Conservation (phyloP, 805 yeast genomes). For the Starmera pachycereana region DNA sequence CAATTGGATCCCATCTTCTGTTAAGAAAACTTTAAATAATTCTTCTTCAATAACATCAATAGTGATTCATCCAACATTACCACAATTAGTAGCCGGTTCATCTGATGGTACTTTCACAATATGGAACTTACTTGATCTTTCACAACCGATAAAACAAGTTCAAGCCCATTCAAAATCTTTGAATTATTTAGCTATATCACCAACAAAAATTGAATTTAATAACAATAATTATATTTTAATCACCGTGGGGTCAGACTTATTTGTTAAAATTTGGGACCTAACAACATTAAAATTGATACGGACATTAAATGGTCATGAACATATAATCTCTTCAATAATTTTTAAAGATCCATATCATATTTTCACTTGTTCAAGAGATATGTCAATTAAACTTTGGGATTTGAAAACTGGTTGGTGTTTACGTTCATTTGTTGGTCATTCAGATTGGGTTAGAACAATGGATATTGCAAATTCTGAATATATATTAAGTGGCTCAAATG, state of each 20-base stretch:
- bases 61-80: constrained; percentile 67
- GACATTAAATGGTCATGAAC: constrained; percentile 78
- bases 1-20: constrained; percentile 18
- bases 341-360: constrained; percentile 42
- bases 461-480: constrained; percentile 47
- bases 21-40: constrained; percentile 15
- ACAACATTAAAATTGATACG: constrained; percentile 41
- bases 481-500: constrained; percentile 67
- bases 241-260: constrained; percentile 38
- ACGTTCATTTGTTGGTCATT: constrained; percentile 63
- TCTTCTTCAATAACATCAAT: constrained; percentile 50
- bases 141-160: constrained; percentile 50
- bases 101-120: constrained; percentile 57
- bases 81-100: constrained; percentile 53
- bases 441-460: constrained; percentile 78
- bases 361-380: constrained; percentile 57
- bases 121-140: constrained; percentile 59
- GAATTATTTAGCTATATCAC: constrained; percentile 48
- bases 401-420: constrained; percentile 55
- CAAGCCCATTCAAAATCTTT: constrained; percentile 72
- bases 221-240: constrained; percentile 25
- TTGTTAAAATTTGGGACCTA: constrained; percentile 66
- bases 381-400: constrained; percentile 56
- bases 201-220: constrained; percentile 20
- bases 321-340: constrained; percentile 58